A percentile compares a stretch with the other conserved stretches of the same genome.
These are phyloP conservation scores for Groenewaldozyma auringiensis DNA, from an alignment of 1,139 yeast species.

Conservation along the genomic window DNA sequence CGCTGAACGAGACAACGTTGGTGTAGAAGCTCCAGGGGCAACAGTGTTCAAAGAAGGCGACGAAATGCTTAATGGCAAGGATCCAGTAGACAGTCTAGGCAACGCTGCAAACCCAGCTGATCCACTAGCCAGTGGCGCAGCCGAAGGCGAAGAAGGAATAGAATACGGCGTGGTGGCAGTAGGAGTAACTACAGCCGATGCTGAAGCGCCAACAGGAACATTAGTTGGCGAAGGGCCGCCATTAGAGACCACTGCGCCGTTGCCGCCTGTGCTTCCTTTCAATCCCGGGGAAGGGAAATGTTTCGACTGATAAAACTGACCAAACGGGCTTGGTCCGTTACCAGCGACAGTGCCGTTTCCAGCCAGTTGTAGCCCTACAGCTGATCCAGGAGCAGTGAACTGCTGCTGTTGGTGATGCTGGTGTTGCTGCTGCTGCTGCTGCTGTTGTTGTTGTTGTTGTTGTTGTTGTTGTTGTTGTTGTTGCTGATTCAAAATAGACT, in stretches of 20 bases:
- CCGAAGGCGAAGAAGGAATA: constrained; percentile 2
- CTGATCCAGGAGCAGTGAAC: background rate
- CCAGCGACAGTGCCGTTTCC: background rate
- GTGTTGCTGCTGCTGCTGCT: background rate
- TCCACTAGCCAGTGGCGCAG: background rate
- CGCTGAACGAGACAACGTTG: background rate
- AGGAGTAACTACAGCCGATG: background rate
- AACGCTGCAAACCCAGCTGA: background rate
- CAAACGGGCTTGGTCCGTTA: background rate
- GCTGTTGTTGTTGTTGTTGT: constrained; percentile 5
- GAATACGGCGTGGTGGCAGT: background rate
- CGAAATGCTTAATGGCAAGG: background rate
- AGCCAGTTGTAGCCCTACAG: background rate
- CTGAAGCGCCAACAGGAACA: background rate
- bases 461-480: constrained; percentile 4
- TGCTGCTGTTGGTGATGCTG: constrained; percentile 1
- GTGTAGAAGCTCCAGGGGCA: constrained; percentile 1
- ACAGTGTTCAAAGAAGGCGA: background rate
- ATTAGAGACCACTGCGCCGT: too few species aligned
- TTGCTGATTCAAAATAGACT: constrained; percentile 2
- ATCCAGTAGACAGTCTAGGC: background rate
- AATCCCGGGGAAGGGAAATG: constrained; percentile 1
- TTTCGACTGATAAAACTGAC: constrained; percentile 3
- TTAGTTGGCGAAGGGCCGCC: too few species aligned
- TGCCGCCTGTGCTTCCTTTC: background rate